Base-by-base conservation (phyloP, 768 basidiomycete species). In the Artomyces pyxidatus region DNA sequence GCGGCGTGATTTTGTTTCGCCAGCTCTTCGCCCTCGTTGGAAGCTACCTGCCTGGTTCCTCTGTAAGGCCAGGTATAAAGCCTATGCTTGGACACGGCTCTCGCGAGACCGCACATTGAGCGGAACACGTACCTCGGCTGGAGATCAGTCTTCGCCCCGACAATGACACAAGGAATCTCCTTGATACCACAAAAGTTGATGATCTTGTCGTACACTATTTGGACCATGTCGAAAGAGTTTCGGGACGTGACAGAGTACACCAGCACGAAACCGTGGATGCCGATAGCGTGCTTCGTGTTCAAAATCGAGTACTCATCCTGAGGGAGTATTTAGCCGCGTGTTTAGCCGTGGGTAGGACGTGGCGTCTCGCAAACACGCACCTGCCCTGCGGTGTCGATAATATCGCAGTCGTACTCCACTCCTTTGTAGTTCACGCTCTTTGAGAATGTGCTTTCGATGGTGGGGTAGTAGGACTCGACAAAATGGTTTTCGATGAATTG, bases 321-420 rank as follows among this genome's bases (percentile, higher is more conserved):
- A 14, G 42, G 12, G 28, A 25, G 30, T n/a, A 26, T 16, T 32
- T 3, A 22, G 27, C 21, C 29, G 49, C 49, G 23, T 2, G 38
- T 40, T 50, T 17, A 45, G 26, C 22, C 42, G 51, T 54, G 29
- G 49, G 25, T 5, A 40, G 49, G n/a, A 27, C 48, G 47, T 47
- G 49, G 49, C 28, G 41, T 37, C 21, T 9, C 17, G 52, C 6
- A 29, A 39, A 45, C 35, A 63, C 79, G 56, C 49, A 90, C 93
- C 81, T 97, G 95, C 25, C 95, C 95, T 44, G 95, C 95, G 55
- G 92, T 95, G 66, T 98, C 95, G 59, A 97, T 90, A 70, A 98
- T 94, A 68, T 95, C 92, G 69, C 93, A 94, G 52, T 92, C 85
- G 61, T 93, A 98, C 61, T 94, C 90, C 27, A 84, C 75, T 43